Percentiles rank a stretch among this genome's conserved stretches.
phyloP scores from a whole-genome alignment of 352 stramenopile species.

The Phytophthora hybrid region DNA sequence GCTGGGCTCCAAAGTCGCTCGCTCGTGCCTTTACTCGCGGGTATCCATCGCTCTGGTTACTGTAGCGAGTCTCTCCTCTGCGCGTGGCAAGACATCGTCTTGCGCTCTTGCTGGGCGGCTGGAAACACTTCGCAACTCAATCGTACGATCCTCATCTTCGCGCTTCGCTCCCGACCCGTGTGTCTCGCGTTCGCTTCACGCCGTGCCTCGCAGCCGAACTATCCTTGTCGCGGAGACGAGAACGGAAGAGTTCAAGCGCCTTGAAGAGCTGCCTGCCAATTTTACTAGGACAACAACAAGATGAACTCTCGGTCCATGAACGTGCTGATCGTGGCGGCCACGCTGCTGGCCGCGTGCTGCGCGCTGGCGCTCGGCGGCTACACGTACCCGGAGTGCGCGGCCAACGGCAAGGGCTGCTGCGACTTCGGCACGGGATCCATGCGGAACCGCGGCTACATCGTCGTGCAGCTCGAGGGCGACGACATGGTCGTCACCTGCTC shows the following conservation, averaged over 20 bases:
- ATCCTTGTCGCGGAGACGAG: slow-evolving; percentile 12
- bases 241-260: slow-evolving; percentile 1
- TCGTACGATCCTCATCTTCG: slow-evolving; percentile 28
- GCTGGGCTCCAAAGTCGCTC: slow-evolving; percentile 11
- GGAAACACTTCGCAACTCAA: slow-evolving; percentile 17
- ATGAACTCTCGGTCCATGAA: slow-evolving; percentile 38
- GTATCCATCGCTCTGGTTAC: slow-evolving; percentile 3
- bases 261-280: slow-evolving; percentile 10
- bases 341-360: slow-evolving; percentile 37
- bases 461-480: slow-evolving; percentile 51
- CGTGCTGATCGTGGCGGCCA: slow-evolving; percentile 29
- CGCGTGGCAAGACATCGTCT: slow-evolving; percentile 26
- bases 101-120: slow-evolving; percentile 7
- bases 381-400: slow-evolving; percentile 67
- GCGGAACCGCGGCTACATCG: slow-evolving; percentile 67
- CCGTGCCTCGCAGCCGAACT: neutral
- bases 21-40: slow-evolving; percentile 22
- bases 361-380: slow-evolving; percentile 33
- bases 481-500: slow-evolving; percentile 76
- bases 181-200: neutral
- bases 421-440: slow-evolving; percentile 61
- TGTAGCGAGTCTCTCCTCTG: slow-evolving; percentile 8
- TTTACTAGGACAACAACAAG: slow-evolving; percentile 1
- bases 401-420: slow-evolving; percentile 59
- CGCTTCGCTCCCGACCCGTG: neutral